Evolutionary conservation across 2,329 filamentous ascomycete genomes (phyloP).

Genomic region (Rutstroemia sp.): DNA sequence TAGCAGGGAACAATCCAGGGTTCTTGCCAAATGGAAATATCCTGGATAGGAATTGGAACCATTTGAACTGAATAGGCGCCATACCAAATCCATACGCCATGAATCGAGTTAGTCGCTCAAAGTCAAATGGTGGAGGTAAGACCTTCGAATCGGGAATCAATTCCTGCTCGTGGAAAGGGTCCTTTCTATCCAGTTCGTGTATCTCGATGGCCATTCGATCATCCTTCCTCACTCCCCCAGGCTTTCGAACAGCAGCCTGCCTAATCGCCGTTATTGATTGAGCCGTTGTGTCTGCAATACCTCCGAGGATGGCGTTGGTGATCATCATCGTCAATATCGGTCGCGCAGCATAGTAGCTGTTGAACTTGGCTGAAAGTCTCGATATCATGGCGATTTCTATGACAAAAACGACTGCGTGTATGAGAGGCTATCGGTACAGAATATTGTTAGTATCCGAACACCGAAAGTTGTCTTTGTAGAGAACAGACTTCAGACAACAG

Average conservation of each 20-base stretch:
- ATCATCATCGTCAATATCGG: conserved; percentile 99
- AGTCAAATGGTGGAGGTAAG: conserved; percentile 82
- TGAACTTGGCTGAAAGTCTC: conserved; percentile 79
- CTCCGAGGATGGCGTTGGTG: conserved; percentile 91
- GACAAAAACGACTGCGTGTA: conserved; percentile 78
- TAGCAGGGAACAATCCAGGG: conserved; percentile 63
- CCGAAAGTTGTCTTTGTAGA: not conserved
- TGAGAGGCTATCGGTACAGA: conserved; percentile 58
- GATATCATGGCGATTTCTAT: conserved; percentile 84
- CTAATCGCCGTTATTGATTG: conserved; percentile 85
- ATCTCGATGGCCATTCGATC: conserved; percentile 81
- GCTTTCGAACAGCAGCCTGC: conserved; percentile 56
- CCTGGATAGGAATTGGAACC: conserved; percentile 80
- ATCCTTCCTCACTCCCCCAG: conserved; percentile 48
- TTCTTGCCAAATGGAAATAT: conserved; percentile 80
- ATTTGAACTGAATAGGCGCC: conserved; percentile 91
- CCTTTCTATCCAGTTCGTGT: conserved; percentile 77
- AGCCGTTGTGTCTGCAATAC: conserved; percentile 92
- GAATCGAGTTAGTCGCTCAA: conserved; percentile 87
- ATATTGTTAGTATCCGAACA: not conserved
- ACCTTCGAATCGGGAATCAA: conserved; percentile 56
- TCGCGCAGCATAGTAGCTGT: conserved; percentile 85
- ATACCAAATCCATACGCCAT: conserved; percentile 97
- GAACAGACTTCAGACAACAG: not conserved
- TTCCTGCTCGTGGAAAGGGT: conserved; percentile 57